Conservation (phyloP, 345 rosid species). For the Hevea brasiliensis region DNA sequence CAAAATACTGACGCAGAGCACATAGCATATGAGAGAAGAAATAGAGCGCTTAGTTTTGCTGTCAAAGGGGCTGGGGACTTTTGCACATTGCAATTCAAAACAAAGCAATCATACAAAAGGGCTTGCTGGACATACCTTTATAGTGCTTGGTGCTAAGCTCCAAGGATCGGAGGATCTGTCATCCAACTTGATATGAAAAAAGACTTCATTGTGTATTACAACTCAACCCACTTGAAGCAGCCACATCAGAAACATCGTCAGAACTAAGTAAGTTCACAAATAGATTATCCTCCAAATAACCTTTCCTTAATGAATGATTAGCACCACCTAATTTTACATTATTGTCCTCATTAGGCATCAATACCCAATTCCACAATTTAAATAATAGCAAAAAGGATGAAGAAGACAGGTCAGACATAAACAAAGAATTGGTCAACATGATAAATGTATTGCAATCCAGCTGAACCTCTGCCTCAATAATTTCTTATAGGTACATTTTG, state of each 20-base stretch:
- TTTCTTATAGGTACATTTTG: slow-evolving; percentile 44
- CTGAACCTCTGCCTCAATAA: slow-evolving; percentile 45
- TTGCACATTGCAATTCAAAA: not conserved
- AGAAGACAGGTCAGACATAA: slow-evolving; percentile 13
- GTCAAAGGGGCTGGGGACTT: too few species aligned
- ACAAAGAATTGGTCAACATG: slow-evolving; percentile 34
- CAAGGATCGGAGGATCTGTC: slow-evolving; percentile 1
- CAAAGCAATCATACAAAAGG: not conserved
- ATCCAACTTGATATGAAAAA: not conserved
- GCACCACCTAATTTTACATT: slow-evolving; percentile 1
- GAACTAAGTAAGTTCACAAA: slow-evolving; percentile 23
- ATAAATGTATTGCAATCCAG: slow-evolving; percentile 34
- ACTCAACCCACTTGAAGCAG: slow-evolving; percentile 30
- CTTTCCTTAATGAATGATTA: slow-evolving; percentile 2
- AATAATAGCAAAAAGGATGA: slow-evolving; percentile 32
- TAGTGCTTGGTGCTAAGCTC: not conserved
- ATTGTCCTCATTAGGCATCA: slow-evolving; percentile 26
- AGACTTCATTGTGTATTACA: not conserved
- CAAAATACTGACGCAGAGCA: too few species aligned
- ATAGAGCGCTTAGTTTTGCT: too few species aligned
- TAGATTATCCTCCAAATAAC: slow-evolving; percentile 14
- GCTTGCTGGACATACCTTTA: not conserved
- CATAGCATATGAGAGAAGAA: too few species aligned
- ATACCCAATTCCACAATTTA: slow-evolving; percentile 37
- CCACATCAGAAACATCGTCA: slow-evolving; percentile 27